Evolutionary conservation across 1,284 basidiomycete genomes (phyloP), one percentile per base, ranked within the genome.

Genomic region (Sphagnurus paluster): DNA sequence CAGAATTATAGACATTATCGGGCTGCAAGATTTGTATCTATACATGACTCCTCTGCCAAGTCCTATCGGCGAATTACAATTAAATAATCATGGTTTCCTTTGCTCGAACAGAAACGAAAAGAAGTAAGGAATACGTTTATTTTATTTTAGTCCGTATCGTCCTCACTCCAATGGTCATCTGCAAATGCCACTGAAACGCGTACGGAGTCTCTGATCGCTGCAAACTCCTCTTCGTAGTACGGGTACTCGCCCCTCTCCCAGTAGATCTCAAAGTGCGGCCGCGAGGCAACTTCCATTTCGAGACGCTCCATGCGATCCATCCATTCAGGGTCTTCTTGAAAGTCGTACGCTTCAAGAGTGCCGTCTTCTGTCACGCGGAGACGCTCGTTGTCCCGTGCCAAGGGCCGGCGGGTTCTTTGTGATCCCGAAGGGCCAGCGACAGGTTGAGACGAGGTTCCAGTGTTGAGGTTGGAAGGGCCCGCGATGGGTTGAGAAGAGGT

Each of bases 291-390:
- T 4, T 25, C 5, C n/a, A 16, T 4, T 8, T 8, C 4, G 11
- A 26, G 37, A 16, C 7, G 37, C 10, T 28, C 11, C 19, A 13
- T 1, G 2, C 23, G 35, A 6, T 35, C 13, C 6, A 4, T 11
- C 35, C 25, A 47, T 5, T 41, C 39, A 19, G 39, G 35, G 7
- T 39, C 45, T 25, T 41, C 34, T 13, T 47, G 39, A 16, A 35
- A 41, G 20, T 9, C 25, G 19, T 35, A 41, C 4, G 25, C 45
- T 24, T 47, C 45, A 10, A 47, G 4, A 9, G 13, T 34, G 16
- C 45, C 45, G 16, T 29, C 17, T 2, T 5, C 24, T 14, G 39
- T 46, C 21, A 16, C 11, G 10, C 44, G 44, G n/a, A 47, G 7
- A 9, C 45, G 45, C 23, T 41, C 39, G 21, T 16, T 21, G 34